phyloP scores from a whole-genome alignment of 1,284 basidiomycete genomes.

The Ganoderma resinaceum region DNA sequence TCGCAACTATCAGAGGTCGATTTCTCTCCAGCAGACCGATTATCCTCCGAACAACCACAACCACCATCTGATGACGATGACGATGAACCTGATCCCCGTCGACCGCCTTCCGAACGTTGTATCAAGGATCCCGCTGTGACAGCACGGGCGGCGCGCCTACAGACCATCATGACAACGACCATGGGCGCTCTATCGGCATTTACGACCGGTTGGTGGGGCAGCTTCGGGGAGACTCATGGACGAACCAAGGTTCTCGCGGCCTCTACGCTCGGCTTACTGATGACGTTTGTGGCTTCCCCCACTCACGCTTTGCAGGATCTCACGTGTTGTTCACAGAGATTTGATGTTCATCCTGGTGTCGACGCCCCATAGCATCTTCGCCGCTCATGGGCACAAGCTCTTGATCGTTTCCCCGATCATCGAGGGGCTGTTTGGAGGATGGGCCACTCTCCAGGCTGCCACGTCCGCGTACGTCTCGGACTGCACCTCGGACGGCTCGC shows the following conservation, averaged over 20 bases:
- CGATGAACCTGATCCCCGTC: conserved; percentile 55
- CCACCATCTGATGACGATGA: conserved; percentile 39
- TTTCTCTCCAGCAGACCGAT: not conserved
- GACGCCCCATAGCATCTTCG: conserved; percentile 67
- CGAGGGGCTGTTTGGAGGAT: conserved; percentile 89
- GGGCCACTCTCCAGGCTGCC: conserved; percentile 80
- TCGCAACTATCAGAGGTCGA: conserved; percentile 5
- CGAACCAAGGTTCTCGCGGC: conserved; percentile 79
- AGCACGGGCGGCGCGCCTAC: conserved; percentile 69
- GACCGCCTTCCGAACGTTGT: conserved; percentile 59
- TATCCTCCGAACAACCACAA: not conserved
- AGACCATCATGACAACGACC: conserved; percentile 75
- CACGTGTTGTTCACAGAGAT: conserved; percentile 57
- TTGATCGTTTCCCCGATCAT: conserved; percentile 84
- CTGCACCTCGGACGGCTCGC: conserved; percentile 84
- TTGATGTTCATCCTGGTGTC: conserved; percentile 81
- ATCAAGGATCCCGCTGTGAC: conserved; percentile 69
- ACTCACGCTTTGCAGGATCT: not conserved
- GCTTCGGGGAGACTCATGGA: conserved; percentile 81
- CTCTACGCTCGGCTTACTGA: conserved; percentile 73
- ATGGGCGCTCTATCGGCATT: conserved; percentile 86
- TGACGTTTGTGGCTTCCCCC: conserved; percentile 62
- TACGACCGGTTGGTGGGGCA: conserved; percentile 91
- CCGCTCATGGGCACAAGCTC: conserved; percentile 73
- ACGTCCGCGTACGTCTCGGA: conserved; percentile 88